Conservation (phyloP, 1,139 yeast species). For the Suhomyces coccinellae region DNA sequence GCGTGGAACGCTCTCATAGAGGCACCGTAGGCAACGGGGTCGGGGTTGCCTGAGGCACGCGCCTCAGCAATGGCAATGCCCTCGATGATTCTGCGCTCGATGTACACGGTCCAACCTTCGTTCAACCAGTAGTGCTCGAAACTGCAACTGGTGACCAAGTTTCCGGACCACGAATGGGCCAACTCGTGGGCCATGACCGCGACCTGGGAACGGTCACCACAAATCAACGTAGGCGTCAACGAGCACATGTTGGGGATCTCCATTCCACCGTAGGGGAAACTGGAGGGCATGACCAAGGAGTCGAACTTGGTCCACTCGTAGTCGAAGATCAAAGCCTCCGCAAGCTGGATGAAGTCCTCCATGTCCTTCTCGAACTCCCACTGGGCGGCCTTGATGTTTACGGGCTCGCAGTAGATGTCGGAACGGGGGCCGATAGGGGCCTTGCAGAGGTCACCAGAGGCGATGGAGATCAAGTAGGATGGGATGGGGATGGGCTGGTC, state of each 20-base stretch:
- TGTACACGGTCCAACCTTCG: conserved; percentile 95
- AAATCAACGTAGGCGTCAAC: conserved; percentile 85
- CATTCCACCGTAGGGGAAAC: conserved; percentile 96
- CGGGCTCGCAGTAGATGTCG: conserved; percentile 76
- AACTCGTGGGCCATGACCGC: conserved; percentile 90
- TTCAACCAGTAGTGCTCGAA: conserved; percentile 96
- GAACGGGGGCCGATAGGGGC: conserved; percentile 87
- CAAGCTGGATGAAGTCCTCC: conserved; percentile 78
- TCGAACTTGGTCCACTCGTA: conserved; percentile 89
- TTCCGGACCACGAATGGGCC: conserved; percentile 93
- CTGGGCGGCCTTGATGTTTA: conserved; percentile 63
- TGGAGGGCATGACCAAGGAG: conserved; percentile 74
- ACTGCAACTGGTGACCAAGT: conserved; percentile 82
- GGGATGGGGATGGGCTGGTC: conserved; percentile 84
- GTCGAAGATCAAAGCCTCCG: conserved; percentile 74
- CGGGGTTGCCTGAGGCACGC: conserved; percentile 13
- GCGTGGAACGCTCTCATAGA: conserved; percentile 76
- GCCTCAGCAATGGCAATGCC: conserved; percentile 37
- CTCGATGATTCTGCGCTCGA: conserved; percentile 82
- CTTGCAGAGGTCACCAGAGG: conserved; percentile 73
- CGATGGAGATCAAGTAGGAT: conserved; percentile 78
- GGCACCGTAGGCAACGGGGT: conserved; percentile 57
- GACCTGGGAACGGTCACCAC: conserved; percentile 84
- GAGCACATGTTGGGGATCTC: conserved; percentile 91
- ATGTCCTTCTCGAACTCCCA: conserved; percentile 79